Conservation (phyloP, 345 rosid species). For the Murraya paniculata region DNA sequence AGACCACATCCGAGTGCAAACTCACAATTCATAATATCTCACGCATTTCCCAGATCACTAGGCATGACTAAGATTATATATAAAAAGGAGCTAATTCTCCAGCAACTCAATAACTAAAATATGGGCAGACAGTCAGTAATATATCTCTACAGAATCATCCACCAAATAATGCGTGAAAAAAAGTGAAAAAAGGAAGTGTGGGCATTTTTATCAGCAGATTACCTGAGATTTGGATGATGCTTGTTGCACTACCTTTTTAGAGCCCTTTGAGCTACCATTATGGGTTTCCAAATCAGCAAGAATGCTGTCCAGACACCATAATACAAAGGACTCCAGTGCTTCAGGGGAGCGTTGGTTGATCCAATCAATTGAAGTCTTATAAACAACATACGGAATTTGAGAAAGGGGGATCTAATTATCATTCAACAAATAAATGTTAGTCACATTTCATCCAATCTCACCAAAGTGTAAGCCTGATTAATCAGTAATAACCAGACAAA, state of each 20-base stretch:
- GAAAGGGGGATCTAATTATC: constrained; percentile 40
- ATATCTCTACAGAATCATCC: not conserved
- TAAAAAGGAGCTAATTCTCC: not conserved
- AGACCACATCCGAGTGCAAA: not conserved
- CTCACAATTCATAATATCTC: not conserved
- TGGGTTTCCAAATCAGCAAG: constrained; percentile 55
- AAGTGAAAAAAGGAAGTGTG: not conserved
- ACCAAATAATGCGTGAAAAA: not conserved
- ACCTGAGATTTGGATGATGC: constrained; percentile 67
- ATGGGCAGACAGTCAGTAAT: not conserved
- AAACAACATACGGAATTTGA: constrained; percentile 59
- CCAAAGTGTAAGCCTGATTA: not conserved
- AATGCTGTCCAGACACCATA: constrained; percentile 67
- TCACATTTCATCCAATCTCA: not conserved
- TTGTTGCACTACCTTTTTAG: constrained; percentile 55
- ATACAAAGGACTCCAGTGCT: constrained; percentile 54
- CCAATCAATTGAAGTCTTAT: constrained; percentile 73
- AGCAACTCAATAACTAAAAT: not conserved
- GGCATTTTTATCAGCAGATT: constrained; percentile 9
- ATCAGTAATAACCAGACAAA: not conserved
- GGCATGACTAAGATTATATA: not conserved
- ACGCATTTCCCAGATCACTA: not conserved
- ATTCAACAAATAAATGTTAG: too few species aligned
- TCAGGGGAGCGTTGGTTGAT: constrained; percentile 56
- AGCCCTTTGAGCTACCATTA: constrained; percentile 45